Percentiles rank a stretch among this genome's conserved stretches.
Evolutionary conservation across 2,329 filamentous ascomycete species (phyloP).

Genomic region (Phialemonium atrogriseum): DNA sequence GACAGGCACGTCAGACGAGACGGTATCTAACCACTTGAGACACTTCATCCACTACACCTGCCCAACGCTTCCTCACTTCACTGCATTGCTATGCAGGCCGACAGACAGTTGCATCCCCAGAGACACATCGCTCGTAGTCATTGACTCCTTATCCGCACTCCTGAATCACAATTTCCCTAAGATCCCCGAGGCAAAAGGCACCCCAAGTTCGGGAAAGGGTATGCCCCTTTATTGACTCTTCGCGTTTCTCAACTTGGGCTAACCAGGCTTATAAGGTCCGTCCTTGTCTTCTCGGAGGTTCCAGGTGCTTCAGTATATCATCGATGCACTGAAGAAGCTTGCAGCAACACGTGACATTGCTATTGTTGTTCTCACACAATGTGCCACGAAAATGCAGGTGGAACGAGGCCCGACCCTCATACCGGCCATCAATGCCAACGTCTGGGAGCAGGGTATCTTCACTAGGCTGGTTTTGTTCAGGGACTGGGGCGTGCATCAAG

Average conservation of each 20-base stretch:
- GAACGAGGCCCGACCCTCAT: conserved; percentile 60
- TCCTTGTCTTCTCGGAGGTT: conserved; percentile 31
- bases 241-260: conserved; percentile 3
- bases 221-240: conserved; percentile 3
- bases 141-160: conserved; percentile 71
- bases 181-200: conserved; percentile 24
- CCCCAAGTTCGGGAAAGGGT: conserved; percentile 23
- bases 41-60: conserved; percentile 42
- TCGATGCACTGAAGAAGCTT: conserved; percentile 65
- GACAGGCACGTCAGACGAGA: conserved; percentile 5
- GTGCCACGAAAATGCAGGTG: conserved; percentile 68
- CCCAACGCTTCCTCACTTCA: conserved; percentile 59
- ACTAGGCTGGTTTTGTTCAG: conserved; percentile 70
- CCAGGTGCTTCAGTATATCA: conserved; percentile 52
- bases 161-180: conserved; percentile 64
- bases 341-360: conserved; percentile 66
- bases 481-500: conserved; percentile 56
- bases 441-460: conserved; percentile 74
- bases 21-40: conserved; percentile 13
- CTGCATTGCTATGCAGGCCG: conserved; percentile 67
- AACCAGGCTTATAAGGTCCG: conserved; percentile 8
- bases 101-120: conserved; percentile 52
- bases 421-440: conserved; percentile 63
- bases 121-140: conserved; percentile 59
- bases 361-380: conserved; percentile 69